Evolutionary conservation across 169 alveolate species (phyloP), one percentile per base, ranked within the genome.

Genomic region (Ichthyophthirius multifiliis): DNA sequence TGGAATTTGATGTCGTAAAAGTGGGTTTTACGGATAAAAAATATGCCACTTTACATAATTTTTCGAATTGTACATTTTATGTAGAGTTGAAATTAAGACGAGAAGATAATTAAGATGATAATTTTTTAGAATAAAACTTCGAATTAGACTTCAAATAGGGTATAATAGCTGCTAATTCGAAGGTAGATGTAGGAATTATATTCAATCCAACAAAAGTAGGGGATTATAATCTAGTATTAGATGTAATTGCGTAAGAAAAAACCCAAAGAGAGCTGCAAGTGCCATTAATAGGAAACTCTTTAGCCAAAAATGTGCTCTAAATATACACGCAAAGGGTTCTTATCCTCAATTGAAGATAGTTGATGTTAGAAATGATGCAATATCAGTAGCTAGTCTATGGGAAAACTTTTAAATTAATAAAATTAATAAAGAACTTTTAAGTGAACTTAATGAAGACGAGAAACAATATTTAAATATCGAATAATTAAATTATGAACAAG

Each of bases 331-430:
- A 0, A 89, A 84, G 76, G 96, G 96, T 16, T 91, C 86, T 71
- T 93, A 86, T 85, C 96, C 96, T 35, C 83, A 90, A 13, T 75
- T 93, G 27, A 89, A 92, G 83, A 88, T 93, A 43, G 88, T 91
- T 0, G 96, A 93, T 74, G 92, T 93, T 18, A 86, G 96, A 75
- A 93, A 93, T 71, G 93, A 90, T 75, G 73, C 84, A 5, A 84
- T 90, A 20, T 88, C 94, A 23, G 90, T 89, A 7, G 89, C 93
- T 35, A 93, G 87, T 71, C 84, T 93, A 27, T 93, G 96, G 96
- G 94, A 93, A 67, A 87, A 87, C 65, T 93, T 89, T 74, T 82
- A 88, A 75, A 85, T 93, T 0, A 92, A 93, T 74, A 85, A 84
- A 47, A 84, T 91, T 6, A 93, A 93, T 79, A 83, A 85, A 48